These are phyloP conservation scores for apple (Malus domestica) DNA, from an alignment of 306 rosid genomes.

Conservation along the genomic window ASM211411v1 NC_041805.1:33561501-33562000, in stretches of 20 bases:
- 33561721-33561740: constrained; percentile 17
- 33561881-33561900: constrained; percentile 48
- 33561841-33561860: constrained; percentile 32
- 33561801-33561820: background rate
- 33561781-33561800: constrained; percentile 48
- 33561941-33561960: constrained; percentile 73
- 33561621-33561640: constrained; percentile 58
- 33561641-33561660: constrained; percentile 59
- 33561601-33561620: constrained; percentile 74
- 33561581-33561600: constrained; percentile 67
- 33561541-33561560: constrained; percentile 32
- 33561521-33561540: constrained; percentile 37
- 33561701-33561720: constrained; percentile 47
- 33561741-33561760: constrained; percentile 39
- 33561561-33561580: constrained; percentile 58
- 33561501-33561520: constrained; percentile 60
- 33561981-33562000: constrained; percentile 22
- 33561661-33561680: constrained; percentile 48
- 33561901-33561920: constrained; percentile 69
- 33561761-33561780: constrained; percentile 11
- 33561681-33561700: constrained; percentile 53
- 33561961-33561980: constrained; percentile 69
- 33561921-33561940: constrained; percentile 61
- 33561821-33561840: background rate
- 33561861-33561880: constrained; percentile 37